Base-by-base conservation (phyloP, 179 eudicot species). In the Spergularia azorica region DNA sequence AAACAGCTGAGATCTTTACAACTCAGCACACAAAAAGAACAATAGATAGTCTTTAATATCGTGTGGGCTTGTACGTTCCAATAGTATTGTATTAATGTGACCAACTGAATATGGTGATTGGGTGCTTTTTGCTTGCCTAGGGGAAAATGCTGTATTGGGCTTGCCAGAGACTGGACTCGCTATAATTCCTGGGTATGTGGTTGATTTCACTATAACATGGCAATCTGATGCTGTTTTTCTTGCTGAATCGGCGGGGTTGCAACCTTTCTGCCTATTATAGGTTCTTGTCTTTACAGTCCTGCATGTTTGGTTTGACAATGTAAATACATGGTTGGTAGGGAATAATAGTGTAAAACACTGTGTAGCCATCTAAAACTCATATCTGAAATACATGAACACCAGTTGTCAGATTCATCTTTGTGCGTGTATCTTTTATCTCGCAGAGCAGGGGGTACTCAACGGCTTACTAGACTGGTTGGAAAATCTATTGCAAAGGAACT, bases 161-260 rank as follows among this genome's bases (percentile, higher is more conserved):
- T 84, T 95, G 84, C 99, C 99, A 32, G 99, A 95, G 85, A 95
- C 98, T 51, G 99, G 99, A 72, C 96, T 95, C 75, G 99, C 99
- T 72, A 92, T 95, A 81, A 95, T 95, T 77, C 98, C 99, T 62
- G 99, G 98, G 99, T 95, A 89, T 72, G 90, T 73, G n/a, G 54
- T 18, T 71, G 41, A 50, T 61, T 73, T 64, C 55, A 3, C 41
- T 61, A 50, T 36, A 43, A 48, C 55, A 51, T 39, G 38, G 3
- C 11, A 10, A 9, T 75, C 14, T 48, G 6, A 26, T 67, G 50
- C 39, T 51, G n/a, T 13, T 65, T 56, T 57, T 36, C 32, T 14
- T 14, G 36, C n/a, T 71, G 20, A 54, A 18, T 61, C 13, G 17
- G 12, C 6, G 56, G 21, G n/a, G 4, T 39, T 14, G n/a, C 3